Evolutionary conservation across 2,329 filamentous ascomycete genomes (phyloP).

Genomic region (Talaromyces marneffei): DNA sequence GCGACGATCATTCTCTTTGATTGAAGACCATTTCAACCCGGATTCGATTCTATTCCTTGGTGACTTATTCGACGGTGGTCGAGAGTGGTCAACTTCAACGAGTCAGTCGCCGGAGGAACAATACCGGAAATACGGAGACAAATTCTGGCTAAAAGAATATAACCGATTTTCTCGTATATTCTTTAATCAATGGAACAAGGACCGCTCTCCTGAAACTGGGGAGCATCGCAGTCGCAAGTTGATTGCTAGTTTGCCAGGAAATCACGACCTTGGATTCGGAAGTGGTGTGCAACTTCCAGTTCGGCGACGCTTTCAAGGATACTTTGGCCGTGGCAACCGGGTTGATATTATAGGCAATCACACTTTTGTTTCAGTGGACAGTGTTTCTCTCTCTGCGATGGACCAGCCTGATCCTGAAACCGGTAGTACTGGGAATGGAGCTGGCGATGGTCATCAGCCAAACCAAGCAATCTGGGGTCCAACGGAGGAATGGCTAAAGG

Average conservation of each 20-base stretch:
- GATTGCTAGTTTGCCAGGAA: slow-evolving; percentile 81
- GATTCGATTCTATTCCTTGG: slow-evolving; percentile 88
- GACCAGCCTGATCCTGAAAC: slow-evolving; percentile 49
- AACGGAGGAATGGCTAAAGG: slow-evolving; percentile 67
- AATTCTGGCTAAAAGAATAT: slow-evolving; percentile 84
- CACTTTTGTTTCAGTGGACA: slow-evolving; percentile 86
- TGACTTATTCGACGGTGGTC: slow-evolving; percentile 89
- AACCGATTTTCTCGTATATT: slow-evolving; percentile 81
- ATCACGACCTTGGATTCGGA: slow-evolving; percentile 91
- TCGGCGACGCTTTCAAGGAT: slow-evolving; percentile 75
- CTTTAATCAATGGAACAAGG: slow-evolving; percentile 60
- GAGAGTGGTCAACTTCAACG: slow-evolving; percentile 78
- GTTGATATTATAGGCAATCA: slow-evolving; percentile 93
- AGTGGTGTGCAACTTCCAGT: slow-evolving; percentile 75
- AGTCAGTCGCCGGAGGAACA: slow-evolving; percentile 59
- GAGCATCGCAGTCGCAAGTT: slow-evolving; percentile 68
- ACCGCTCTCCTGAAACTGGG: slow-evolving; percentile 48
- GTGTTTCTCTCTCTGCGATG: slow-evolving; percentile 76
- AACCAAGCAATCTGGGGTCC: slow-evolving; percentile 65
- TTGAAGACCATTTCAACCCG: slow-evolving; percentile 71
- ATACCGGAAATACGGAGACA: slow-evolving; percentile 69
- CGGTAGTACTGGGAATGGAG: slow-evolving; percentile 42
- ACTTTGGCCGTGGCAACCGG: slow-evolving; percentile 85
- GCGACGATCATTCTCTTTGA: slow-evolving; percentile 68
- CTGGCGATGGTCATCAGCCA: slow-evolving; percentile 47